These are phyloP conservation scores for Amanita rimosa DNA, from an alignment of 768 basidiomycete species.

Conservation along the genomic window DNA sequence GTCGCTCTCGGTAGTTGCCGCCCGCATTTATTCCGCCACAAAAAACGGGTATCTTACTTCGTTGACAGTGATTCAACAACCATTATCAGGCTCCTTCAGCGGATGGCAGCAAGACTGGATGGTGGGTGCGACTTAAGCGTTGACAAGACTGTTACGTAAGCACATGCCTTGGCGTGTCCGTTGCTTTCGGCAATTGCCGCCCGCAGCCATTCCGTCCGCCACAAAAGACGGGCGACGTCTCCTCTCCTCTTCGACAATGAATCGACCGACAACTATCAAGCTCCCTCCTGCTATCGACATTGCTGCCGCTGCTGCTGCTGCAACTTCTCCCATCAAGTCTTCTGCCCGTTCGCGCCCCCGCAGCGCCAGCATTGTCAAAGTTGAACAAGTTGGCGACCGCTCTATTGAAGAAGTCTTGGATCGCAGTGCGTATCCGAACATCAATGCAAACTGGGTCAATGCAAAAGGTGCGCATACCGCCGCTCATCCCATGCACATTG, in stretches of 20 bases:
- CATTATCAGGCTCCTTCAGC: constrained; percentile 52
- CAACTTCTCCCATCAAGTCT: constrained; percentile 10
- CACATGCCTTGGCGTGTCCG: background rate
- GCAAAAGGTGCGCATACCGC: constrained; percentile 57
- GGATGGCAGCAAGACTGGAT: constrained; percentile 52
- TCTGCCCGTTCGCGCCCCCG: constrained; percentile 35
- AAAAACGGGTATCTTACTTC: background rate
- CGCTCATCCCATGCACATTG: background rate
- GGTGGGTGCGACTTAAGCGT: constrained; percentile 46
- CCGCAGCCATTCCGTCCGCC: constrained; percentile 1
- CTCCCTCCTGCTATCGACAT: constrained; percentile 43
- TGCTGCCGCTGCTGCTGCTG: constrained; percentile 12
- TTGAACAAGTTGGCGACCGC: constrained; percentile 69
- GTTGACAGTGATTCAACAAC: constrained; percentile 28
- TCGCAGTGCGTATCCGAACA: constrained; percentile 70
- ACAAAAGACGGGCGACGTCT: background rate
- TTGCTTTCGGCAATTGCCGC: background rate
- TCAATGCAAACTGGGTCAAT: constrained; percentile 92
- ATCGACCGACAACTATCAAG: constrained; percentile 41
- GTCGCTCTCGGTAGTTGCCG: background rate
- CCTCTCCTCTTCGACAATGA: constrained; percentile 22
- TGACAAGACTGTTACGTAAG: constrained; percentile 9
- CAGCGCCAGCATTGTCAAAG: constrained; percentile 71
- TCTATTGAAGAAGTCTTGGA: constrained; percentile 67
- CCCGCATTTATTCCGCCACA: background rate